phyloP scores from a whole-genome alignment of 2,329 filamentous ascomycete genomes.

The Curvularia sp. region DNA sequence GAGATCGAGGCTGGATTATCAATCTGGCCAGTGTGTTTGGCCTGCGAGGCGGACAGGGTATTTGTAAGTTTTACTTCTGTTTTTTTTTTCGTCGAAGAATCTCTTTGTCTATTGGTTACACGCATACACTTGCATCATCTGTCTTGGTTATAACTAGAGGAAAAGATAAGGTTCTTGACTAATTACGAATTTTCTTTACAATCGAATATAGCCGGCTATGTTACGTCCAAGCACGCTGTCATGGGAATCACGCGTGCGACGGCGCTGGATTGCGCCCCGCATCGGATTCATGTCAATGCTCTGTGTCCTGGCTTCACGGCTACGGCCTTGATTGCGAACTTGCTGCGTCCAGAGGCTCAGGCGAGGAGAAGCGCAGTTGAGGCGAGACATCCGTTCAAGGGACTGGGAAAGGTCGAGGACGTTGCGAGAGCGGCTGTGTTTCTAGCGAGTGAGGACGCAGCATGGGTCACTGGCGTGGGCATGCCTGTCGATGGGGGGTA shows the following conservation, averaged over 20 bases:
- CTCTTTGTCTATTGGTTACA: too few species aligned
- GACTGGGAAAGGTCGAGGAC: slow-evolving; percentile 43
- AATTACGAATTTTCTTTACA: not conserved
- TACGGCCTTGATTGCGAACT: slow-evolving; percentile 36
- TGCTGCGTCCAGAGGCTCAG: slow-evolving; percentile 22
- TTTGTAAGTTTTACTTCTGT: slow-evolving; percentile 32
- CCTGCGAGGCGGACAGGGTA: slow-evolving; percentile 45
- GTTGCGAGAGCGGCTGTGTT: slow-evolving; percentile 53
- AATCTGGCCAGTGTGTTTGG: slow-evolving; percentile 63
- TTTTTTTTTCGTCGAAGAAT: not conserved
- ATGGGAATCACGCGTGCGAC: slow-evolving; percentile 59
- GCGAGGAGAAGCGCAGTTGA: slow-evolving; percentile 18
- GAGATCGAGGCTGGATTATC: slow-evolving; percentile 60
- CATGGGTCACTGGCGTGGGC: slow-evolving; percentile 56
- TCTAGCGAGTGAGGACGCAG: slow-evolving; percentile 57
- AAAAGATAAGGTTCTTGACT: not conserved
- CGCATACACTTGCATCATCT: too few species aligned
- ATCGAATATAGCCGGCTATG: slow-evolving; percentile 45
- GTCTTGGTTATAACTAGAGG: too few species aligned
- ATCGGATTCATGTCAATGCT: slow-evolving; percentile 62
- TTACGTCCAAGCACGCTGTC: slow-evolving; percentile 60
- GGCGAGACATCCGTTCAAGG: slow-evolving; percentile 40
- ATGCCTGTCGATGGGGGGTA: slow-evolving; percentile 59
- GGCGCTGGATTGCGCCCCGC: slow-evolving; percentile 59
- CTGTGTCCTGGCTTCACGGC: slow-evolving; percentile 60